These are phyloP conservation scores for Neurospora sublineolata DNA, from an alignment of 495 filamentous ascomycete species.

Conservation along the genomic window DNA sequence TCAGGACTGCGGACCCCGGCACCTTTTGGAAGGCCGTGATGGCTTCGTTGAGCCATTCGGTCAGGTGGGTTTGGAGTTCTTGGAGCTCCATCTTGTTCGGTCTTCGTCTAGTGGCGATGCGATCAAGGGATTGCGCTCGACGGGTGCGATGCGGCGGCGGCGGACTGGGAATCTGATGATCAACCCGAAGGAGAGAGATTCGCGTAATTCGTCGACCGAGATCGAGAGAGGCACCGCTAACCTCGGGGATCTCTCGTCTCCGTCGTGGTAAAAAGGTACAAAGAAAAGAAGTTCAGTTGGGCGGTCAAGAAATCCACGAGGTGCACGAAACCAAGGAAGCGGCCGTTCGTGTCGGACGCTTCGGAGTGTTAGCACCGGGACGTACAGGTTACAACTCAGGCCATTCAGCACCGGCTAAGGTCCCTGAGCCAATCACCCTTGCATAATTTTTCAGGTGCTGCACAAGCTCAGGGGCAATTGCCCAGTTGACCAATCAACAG, in stretches of 20 bases:
- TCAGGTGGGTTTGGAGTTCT: constrained; percentile 62
- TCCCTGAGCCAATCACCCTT: background rate
- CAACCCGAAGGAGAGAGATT: background rate
- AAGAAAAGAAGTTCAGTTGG: background rate
- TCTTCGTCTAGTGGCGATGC: background rate
- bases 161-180: background rate
- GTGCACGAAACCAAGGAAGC: background rate
- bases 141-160: background rate
- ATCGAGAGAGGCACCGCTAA: background rate
- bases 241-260: background rate
- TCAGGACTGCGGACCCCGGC: constrained; percentile 85
- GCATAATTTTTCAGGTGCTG: background rate
- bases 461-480: background rate
- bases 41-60: constrained; percentile 52
- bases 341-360: background rate
- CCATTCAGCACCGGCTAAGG: background rate
- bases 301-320: background rate
- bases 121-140: background rate
- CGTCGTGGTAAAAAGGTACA: background rate
- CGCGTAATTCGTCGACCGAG: background rate
- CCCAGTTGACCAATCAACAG: background rate
- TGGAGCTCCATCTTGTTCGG: constrained; percentile 59
- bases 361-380: background rate
- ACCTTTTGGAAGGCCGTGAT: constrained; percentile 70
- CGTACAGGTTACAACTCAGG: background rate